Evolutionary conservation across 495 filamentous ascomycete species (phyloP).

Genomic region (Annulohypoxylon maeteangense): DNA sequence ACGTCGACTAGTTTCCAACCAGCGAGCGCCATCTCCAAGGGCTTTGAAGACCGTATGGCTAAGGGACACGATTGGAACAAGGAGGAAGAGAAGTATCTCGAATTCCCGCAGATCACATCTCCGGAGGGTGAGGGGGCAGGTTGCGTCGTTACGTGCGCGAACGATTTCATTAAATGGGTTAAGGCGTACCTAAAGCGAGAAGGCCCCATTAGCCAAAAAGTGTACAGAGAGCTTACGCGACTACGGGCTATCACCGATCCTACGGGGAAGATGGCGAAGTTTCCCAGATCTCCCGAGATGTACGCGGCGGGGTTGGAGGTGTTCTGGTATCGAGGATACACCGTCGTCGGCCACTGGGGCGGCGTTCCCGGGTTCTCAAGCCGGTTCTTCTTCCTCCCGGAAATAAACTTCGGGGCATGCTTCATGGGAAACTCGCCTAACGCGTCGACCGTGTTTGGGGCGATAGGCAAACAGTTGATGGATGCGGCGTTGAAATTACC

Average conservation of each 20-base stretch:
- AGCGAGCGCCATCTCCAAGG: slow-evolving; percentile 35
- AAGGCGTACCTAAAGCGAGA: slow-evolving; percentile 43
- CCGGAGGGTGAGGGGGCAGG: slow-evolving; percentile 56
- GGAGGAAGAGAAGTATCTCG: slow-evolving; percentile 7
- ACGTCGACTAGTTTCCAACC: slow-evolving; percentile 56
- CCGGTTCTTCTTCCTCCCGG: slow-evolving; percentile 57
- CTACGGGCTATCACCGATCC: slow-evolving; percentile 45
- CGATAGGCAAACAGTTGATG: slow-evolving; percentile 49
- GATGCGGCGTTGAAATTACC: slow-evolving; percentile 51
- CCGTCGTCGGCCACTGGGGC: slow-evolving; percentile 54
- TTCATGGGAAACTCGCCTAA: slow-evolving; percentile 56
- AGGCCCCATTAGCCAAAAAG: slow-evolving; percentile 49
- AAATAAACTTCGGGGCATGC: slow-evolving; percentile 53
- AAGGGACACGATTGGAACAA: slow-evolving; percentile 42
- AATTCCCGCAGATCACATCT: slow-evolving; percentile 4
- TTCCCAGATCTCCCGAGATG: slow-evolving; percentile 21
- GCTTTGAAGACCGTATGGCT: slow-evolving; percentile 50
- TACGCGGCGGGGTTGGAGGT: slow-evolving; percentile 58
- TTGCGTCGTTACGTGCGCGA: slow-evolving; percentile 59
- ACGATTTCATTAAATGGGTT: slow-evolving; percentile 64
- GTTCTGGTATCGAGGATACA: slow-evolving; percentile 54
- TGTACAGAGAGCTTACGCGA: slow-evolving; percentile 49
- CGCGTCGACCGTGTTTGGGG: slow-evolving; percentile 25
- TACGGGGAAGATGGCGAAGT: neutral
- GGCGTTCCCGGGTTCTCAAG: slow-evolving; percentile 54